Evolutionary conservation across 345 rosid species (phyloP).

Genomic region (Dimocarpus longan): DNA sequence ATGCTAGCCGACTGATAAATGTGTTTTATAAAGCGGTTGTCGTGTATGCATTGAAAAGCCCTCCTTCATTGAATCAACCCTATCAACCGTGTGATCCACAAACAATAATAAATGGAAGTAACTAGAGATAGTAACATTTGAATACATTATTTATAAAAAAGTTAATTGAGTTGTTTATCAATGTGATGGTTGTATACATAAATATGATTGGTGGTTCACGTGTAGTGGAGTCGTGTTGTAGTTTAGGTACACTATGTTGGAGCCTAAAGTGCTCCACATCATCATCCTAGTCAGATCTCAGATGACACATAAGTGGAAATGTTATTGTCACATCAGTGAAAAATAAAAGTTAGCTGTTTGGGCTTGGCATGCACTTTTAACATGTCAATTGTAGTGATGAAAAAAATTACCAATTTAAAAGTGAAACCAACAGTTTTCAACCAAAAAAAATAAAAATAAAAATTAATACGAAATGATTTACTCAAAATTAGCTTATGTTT

Average conservation of each 20-base stretch:
- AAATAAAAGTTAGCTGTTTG: too few species aligned
- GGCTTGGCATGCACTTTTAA: too few species aligned
- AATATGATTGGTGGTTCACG: background rate
- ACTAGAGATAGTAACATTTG: background rate
- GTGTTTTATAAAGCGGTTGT: slow-evolving; percentile 5
- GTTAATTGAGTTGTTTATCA: background rate
- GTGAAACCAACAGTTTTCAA: too few species aligned
- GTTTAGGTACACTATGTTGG: background rate
- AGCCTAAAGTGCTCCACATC: background rate
- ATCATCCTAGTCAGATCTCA: background rate
- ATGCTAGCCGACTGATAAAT: background rate
- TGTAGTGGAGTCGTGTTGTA: background rate
- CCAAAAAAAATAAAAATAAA: too few species aligned
- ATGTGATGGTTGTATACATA: background rate
- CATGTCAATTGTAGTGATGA: too few species aligned
- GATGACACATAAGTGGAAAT: background rate
- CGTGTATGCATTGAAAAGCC: slow-evolving; percentile 11
- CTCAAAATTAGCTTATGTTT: too few species aligned
- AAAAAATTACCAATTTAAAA: too few species aligned
- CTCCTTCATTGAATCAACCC: background rate
- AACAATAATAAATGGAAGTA: background rate
- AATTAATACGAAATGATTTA: too few species aligned
- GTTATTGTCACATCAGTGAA: background rate
- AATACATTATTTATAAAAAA: background rate
- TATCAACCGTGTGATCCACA: background rate